Percentiles rank a stretch among this genome's conserved stretches.
Evolutionary conservation across 176 grass and related monocot species (phyloP).

Genomic region (Oryza glumipatula): DNA sequence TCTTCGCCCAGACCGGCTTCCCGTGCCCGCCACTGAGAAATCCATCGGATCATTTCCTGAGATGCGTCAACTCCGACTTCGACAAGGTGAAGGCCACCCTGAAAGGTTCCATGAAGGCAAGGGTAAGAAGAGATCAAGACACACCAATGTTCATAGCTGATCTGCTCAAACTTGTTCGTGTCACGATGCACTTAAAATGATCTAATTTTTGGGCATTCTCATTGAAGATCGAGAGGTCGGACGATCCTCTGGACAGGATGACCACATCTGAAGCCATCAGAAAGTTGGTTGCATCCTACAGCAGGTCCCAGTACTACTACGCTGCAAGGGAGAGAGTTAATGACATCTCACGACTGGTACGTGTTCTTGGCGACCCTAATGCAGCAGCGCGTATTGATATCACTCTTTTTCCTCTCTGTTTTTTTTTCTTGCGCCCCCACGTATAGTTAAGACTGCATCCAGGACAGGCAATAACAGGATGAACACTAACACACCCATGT

Average conservation of each 20-base stretch:
- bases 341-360: constrained; percentile 84
- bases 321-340: constrained; percentile 80
- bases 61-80: constrained; percentile 95
- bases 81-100: constrained; percentile 99
- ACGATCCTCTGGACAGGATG: constrained; percentile 87
- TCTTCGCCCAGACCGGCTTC: constrained; percentile 87
- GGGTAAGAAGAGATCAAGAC: constrained; percentile 55
- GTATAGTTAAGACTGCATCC: neutral
- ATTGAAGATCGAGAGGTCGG: constrained; percentile 68
- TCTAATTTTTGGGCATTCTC: constrained; percentile 9
- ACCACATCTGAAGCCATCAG: constrained; percentile 86
- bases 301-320: constrained; percentile 72
- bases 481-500: neutral
- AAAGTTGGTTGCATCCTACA: constrained; percentile 65
- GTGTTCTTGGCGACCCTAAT: constrained; percentile 26
- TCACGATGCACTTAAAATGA: neutral
- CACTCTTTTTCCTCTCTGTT: neutral
- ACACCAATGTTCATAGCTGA: neutral
- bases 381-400: constrained; percentile 13
- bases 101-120: constrained; percentile 87
- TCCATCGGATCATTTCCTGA: constrained; percentile 96
- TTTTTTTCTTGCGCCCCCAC: neutral
- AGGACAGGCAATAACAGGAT: constrained; percentile 9
- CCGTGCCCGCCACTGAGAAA: constrained; percentile 87
- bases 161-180: neutral